These are phyloP conservation scores for Microsporum audouinii DNA, from an alignment of 2,329 filamentous ascomycete species.

Conservation along the genomic window DNA sequence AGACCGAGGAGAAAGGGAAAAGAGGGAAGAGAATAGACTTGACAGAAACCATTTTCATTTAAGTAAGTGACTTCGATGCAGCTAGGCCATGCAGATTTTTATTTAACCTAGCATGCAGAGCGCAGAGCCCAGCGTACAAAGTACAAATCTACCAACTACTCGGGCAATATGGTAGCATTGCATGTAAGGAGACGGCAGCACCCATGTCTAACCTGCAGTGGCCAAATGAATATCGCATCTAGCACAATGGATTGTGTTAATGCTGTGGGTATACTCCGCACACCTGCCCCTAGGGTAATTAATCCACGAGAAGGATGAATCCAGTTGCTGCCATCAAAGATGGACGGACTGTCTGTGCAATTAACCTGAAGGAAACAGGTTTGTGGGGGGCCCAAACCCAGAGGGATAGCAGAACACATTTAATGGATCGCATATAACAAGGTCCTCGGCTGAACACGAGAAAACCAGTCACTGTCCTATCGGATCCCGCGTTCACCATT, in stretches of 20 bases:
- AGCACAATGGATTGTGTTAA: not conserved
- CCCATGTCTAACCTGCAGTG: not conserved
- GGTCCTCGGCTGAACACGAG: too few species aligned
- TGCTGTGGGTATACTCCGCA: not conserved
- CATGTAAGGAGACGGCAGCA: not conserved
- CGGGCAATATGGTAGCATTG: not conserved
- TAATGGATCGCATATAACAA: not conserved
- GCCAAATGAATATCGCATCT: not conserved
- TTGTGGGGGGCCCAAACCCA: not conserved
- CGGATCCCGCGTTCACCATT: too few species aligned
- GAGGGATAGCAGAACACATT: not conserved
- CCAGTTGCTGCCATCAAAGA: not conserved
- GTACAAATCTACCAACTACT: not conserved
- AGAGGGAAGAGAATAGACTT: not conserved
- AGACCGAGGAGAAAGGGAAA: not conserved
- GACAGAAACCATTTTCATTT: not conserved
- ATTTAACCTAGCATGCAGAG: not conserved
- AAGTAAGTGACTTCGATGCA: not conserved
- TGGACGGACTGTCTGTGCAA: not conserved
- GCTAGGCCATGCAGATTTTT: not conserved
- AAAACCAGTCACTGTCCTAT: too few species aligned
- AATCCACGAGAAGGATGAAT: not conserved
- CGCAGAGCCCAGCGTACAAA: not conserved
- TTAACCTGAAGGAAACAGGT: not conserved
- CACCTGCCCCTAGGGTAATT: not conserved